A percentile compares a stretch with the other conserved stretches of the same genome.
phyloP scores from a whole-genome alignment of 495 filamentous ascomycete genomes.

The Jackrogersella minutella region DNA sequence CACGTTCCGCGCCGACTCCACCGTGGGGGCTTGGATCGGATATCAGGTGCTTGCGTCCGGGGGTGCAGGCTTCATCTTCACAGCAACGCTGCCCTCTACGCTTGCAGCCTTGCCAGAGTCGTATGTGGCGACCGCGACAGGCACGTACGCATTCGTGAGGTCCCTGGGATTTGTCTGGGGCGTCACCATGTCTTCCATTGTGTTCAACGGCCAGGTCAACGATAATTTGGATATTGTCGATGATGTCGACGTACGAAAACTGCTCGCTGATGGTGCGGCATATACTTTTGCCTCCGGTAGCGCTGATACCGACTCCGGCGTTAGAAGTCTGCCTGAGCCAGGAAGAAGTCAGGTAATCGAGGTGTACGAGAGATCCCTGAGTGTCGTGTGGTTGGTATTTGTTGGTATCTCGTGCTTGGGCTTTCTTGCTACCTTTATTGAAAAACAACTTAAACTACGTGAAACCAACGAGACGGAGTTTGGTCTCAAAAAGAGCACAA shows the following conservation, averaged over 20 bases:
- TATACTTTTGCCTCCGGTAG: not conserved
- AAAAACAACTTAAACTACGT: not conserved
- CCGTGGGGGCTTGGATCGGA: not conserved
- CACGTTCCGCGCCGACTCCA: not conserved
- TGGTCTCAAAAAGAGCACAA: not conserved
- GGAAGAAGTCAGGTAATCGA: not conserved
- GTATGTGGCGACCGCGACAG: not conserved
- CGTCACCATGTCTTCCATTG: not conserved
- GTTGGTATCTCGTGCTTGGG: not conserved
- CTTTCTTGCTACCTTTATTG: not conserved
- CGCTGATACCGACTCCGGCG: not conserved
- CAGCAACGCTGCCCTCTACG: not conserved
- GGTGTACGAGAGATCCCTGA: not conserved
- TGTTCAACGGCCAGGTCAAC: not conserved
- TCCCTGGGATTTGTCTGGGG: not conserved
- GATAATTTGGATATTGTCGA: not conserved
- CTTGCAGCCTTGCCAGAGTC: not conserved
- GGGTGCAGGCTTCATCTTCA: not conserved
- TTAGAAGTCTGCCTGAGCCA: not conserved
- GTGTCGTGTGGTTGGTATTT: not conserved
- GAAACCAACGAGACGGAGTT: not conserved
- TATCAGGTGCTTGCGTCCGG: not conserved
- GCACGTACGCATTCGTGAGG: not conserved
- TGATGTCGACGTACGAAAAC: not conserved
- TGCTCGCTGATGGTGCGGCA: not conserved